phyloP scores from a whole-genome alignment of 2,329 filamentous ascomycete species.

The Pyrenophora seminiperda region DNA sequence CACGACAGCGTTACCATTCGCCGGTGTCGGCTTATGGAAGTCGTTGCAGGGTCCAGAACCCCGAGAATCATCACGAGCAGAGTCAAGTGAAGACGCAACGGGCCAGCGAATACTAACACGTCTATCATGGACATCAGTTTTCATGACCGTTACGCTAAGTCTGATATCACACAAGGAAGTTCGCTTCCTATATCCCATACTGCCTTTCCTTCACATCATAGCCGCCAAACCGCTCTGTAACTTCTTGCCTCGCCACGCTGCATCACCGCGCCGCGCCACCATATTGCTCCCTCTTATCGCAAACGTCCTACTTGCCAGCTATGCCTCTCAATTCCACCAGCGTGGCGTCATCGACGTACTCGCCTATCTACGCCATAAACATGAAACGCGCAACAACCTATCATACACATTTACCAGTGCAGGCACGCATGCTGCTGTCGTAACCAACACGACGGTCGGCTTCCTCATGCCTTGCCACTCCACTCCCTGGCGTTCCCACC shows the following conservation, averaged over 20 bases:
- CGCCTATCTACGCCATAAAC: slow-evolving; percentile 74
- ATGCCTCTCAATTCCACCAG: slow-evolving; percentile 76
- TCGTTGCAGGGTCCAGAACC: slow-evolving; percentile 19
- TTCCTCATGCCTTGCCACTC: slow-evolving; percentile 97
- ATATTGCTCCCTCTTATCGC: slow-evolving; percentile 60
- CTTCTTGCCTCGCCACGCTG: slow-evolving; percentile 61
- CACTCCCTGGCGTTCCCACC: slow-evolving; percentile 90
- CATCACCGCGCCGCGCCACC: slow-evolving; percentile 56
- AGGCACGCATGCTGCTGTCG: background rate
- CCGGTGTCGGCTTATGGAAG: slow-evolving; percentile 66
- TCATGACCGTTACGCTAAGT: slow-evolving; percentile 70
- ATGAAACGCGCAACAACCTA: slow-evolving; percentile 56
- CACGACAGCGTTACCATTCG: slow-evolving; percentile 81
- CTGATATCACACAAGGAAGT: slow-evolving; percentile 94
- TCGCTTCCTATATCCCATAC: slow-evolving; percentile 91
- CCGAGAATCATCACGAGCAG: slow-evolving; percentile 25
- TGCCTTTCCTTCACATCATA: slow-evolving; percentile 84
- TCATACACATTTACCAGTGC: slow-evolving; percentile 50
- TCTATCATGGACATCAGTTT: slow-evolving; percentile 54
- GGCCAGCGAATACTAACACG: slow-evolving; percentile 26
- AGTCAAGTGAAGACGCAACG: slow-evolving; percentile 9
- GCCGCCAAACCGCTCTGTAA: slow-evolving; percentile 68
- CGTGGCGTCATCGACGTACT: slow-evolving; percentile 77
- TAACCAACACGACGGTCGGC: slow-evolving; percentile 59
- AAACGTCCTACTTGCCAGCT: slow-evolving; percentile 74